phyloP scores from a whole-genome alignment of 345 rosid genomes.

The Euphorbia peplus region DNA sequence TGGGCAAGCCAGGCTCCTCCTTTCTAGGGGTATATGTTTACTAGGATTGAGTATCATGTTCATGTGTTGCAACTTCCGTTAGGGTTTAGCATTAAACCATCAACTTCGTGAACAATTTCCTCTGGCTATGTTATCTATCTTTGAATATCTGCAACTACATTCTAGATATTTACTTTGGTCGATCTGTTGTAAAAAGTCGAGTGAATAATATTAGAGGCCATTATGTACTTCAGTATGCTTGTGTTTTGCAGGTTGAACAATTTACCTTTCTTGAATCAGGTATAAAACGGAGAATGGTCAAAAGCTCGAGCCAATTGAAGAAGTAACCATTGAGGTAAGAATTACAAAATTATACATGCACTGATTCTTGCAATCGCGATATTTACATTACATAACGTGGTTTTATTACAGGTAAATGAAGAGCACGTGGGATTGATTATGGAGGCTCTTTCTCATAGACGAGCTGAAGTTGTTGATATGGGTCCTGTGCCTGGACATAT shows the following conservation, averaged over 20 bases:
- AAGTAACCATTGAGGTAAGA: slow-evolving; percentile 79
- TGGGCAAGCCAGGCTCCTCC: slow-evolving; percentile 1
- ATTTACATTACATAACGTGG: slow-evolving; percentile 6
- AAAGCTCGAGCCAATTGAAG: slow-evolving; percentile 95
- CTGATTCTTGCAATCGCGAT: slow-evolving; percentile 11
- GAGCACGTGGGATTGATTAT: slow-evolving; percentile 88
- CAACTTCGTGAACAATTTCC: no score
- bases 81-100: background rate
- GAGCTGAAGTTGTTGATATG: slow-evolving; percentile 82
- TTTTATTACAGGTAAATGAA: slow-evolving; percentile 58
- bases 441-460: slow-evolving; percentile 96
- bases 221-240: background rate
- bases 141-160: no score
- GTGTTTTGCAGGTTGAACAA: background rate
- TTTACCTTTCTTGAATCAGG: slow-evolving; percentile 43
- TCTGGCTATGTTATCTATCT: no score
- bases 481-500: slow-evolving; percentile 88
- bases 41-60: no score
- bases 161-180: no score
- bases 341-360: background rate
- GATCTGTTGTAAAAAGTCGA: no score
- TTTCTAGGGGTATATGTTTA: background rate
- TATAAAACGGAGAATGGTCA: slow-evolving; percentile 61
- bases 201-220: background rate
- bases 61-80: no score